A percentile compares a stretch with the other conserved stretches of the same genome.
Evolutionary conservation across 306 rosid species (phyloP).

Genomic region (Citrullus amarus): DNA sequence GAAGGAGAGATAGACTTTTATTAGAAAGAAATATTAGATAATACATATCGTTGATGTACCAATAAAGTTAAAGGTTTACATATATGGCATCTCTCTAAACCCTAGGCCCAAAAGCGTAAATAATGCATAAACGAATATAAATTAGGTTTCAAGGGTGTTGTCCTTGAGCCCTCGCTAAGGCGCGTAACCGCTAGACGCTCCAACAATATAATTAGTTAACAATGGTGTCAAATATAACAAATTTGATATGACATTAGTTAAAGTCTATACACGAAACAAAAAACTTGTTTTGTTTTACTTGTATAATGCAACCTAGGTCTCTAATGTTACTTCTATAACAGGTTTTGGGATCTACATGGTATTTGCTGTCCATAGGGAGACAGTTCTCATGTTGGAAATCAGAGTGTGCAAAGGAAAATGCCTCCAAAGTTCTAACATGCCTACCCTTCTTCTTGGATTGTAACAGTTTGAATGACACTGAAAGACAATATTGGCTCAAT

Average conservation of each 20-base stretch:
- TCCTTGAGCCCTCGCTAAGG: too few species aligned
- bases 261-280: background rate
- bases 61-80: too few species aligned
- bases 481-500: constrained; percentile 53
- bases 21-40: too few species aligned
- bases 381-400: constrained; percentile 64
- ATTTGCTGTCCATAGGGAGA: constrained; percentile 58
- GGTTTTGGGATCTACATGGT: constrained; percentile 82
- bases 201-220: too few species aligned
- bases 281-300: background rate
- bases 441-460: constrained; percentile 53
- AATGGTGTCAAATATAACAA: background rate
- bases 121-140: too few species aligned
- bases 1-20: too few species aligned
- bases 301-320: background rate
- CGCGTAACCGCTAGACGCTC: too few species aligned
- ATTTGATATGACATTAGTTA: background rate
- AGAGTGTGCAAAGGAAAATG: constrained; percentile 39
- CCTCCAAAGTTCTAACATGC: constrained; percentile 29
- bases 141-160: too few species aligned
- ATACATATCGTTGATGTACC: too few species aligned
- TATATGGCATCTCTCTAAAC: too few species aligned
- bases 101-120: too few species aligned
- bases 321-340: constrained; percentile 12
- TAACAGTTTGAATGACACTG: constrained; percentile 21